These are phyloP conservation scores for Lactifluus volemus DNA, from an alignment of 768 basidiomycete species.

Conservation along the genomic window DNA sequence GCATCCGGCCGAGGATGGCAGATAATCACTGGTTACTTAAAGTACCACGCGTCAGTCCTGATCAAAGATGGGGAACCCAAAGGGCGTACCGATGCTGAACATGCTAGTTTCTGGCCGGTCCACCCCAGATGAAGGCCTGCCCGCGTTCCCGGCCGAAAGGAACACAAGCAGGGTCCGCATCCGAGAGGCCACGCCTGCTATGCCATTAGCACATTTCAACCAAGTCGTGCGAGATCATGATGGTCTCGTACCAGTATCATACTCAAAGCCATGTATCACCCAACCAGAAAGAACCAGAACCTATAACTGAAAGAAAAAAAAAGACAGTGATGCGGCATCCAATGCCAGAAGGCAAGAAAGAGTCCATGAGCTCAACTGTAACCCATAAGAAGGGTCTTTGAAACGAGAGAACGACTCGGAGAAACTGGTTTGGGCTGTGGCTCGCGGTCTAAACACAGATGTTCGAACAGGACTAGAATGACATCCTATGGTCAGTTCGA, in stretches of 20 bases:
- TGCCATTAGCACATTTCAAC: not conserved
- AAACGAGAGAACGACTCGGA: not conserved
- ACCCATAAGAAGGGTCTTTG: not conserved
- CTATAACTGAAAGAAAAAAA: not conserved
- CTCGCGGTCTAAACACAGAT: not conserved
- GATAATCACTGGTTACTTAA: not conserved
- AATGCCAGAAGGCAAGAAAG: not conserved
- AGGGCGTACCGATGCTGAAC: not conserved
- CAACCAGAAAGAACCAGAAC: not conserved
- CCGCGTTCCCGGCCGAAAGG: slow-evolving; percentile 11
- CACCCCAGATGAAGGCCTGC: not conserved
- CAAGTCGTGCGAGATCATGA: not conserved
- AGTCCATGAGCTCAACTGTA: slow-evolving; percentile 11
- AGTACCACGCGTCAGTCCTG: not conserved
- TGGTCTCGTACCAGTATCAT: not conserved
- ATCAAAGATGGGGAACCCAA: not conserved
- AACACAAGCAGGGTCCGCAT: not conserved
- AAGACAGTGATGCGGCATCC: slow-evolving; percentile 1
- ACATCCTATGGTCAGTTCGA: not conserved
- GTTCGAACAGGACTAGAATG: not conserved
- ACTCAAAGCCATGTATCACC: not conserved
- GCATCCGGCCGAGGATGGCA: slow-evolving; percentile 1
- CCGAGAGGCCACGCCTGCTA: slow-evolving; percentile 1
- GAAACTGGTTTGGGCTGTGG: not conserved
- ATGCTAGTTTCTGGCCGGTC: not conserved